Base-by-base conservation (phyloP, 2,329 filamentous ascomycete species). In the Monascus ruber region DNA sequence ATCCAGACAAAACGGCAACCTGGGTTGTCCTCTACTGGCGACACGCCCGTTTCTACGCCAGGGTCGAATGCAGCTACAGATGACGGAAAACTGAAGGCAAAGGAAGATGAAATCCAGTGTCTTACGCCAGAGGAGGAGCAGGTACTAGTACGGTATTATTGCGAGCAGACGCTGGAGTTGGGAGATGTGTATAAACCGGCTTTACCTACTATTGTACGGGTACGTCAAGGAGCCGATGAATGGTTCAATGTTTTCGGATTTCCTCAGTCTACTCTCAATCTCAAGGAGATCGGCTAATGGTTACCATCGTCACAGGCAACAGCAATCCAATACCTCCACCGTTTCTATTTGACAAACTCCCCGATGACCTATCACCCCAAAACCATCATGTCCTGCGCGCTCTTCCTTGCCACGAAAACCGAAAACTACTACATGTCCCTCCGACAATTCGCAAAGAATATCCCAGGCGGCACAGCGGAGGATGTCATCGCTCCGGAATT, bases 311-410 rank as follows among this genome's bases (percentile, higher is more conserved):
- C 49, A 47, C 37, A 78, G 73, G 79, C 83, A 25, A 94, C 88
- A 5, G 85, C 86, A 3, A 83, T 89, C 44, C 79, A 93, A 55
- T 95, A 93, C 59, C 74, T 98, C 43, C 83, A 85, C 40, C 83
- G 91, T 42, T 96, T 98, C 72, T 98, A 96, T 68, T 75, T 94
- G 31, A 89, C 84, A 55, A 94, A 96, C 65, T 93, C 85, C 32
- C 78, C 88, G 54, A 94, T 96, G 85, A 94, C 88, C 26, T 96
- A 98, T 59, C 85, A 89, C 45, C 89, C 88, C 0, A 83, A 85
- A 45, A 81, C 86, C 46, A 83, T 96, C 49, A 79, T 94, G 58
- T 85, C 88, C 56, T 91, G 87, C 26, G 85, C 84, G 29, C 74
- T 98, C 39, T 96, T 93, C 69, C 84, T 98, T 47, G 87, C 87